Evolutionary conservation across 176 grass and related monocot species (phyloP), one percentile per base, ranked within the genome.

Genomic region (Oryza meridionalis): DNA sequence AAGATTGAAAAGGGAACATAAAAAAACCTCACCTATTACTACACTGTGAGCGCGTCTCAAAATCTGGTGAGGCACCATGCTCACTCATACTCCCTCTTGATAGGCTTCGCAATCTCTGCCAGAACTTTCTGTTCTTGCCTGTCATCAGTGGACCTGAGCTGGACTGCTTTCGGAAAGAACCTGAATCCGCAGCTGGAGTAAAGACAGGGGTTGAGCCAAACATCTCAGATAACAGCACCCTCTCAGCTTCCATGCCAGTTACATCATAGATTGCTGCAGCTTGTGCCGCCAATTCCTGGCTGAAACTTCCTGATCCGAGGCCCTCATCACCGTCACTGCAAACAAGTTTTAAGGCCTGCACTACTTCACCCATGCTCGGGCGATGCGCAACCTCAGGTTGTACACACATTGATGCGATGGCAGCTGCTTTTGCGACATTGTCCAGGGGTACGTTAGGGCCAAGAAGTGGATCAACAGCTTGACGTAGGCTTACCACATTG

Each of bases 341-440:
- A 3, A 99, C 91, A 70, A 99, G 83, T 40, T 94, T 99, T 76
- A 99, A 83, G 70, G 96, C 96, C 87, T 99, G 96, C 67, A 92
- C 96, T 49, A 99, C 93, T 86, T 99, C 96, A 24, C 96, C 87
- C 96, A 99, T 99, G 76, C 88, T 90, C n/a, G 96, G 96, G 32
- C 96, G 89, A 77, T 99, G 93, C 0, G 93, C 82, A 49, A 99
- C 96, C 77, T 99, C 96, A 67, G 96, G 91, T 49, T 99, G 96
- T 46, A 99, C 91, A 13, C 96, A 99, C 96, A 99, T 99, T 32
- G 91, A 96, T 49, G 96, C 96, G 5, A 99, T 96, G 5, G 96
- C 93, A 14, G 91, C 93, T 37, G 90, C 96, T 83, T 99, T 99
- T 65, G 93, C 93, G 53, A 89, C 87, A 66, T 69, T 92, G 84